Evolutionary conservation across 331 rosid genomes (phyloP), one percentile per base, ranked within the genome.

Genomic region (Rhamnella rubrinervis): DNA sequence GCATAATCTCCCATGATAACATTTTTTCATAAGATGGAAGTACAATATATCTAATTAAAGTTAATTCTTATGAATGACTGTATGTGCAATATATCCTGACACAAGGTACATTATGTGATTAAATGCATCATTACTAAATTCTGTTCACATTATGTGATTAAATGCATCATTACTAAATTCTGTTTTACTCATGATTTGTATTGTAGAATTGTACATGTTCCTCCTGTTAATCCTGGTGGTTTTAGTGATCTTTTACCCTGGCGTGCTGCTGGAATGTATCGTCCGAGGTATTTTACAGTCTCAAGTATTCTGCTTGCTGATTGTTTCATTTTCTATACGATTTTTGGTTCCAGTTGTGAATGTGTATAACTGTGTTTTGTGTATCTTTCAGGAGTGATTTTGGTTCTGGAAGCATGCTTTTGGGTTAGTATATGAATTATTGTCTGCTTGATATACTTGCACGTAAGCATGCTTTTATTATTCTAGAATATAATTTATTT

Each of bases 231-330:
- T 78, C 81, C 88, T 51, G 11, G 49, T 66, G 92, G 93, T 68
- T 86, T 85, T 67, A 75, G 87, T 68, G 92, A 89, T 84, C 82
- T 89, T 61, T 64, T 74, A 55, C 97, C 97, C 18, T 93, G 96
- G 50, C 87, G 93, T 55, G 82, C 81, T 31, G 97, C 97, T 72
- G 97, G 93, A 61, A 70, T 89, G 72, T 72, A 79, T 61, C 93
- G 92, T 56, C 51, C 81, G 55, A 82, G 97, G 96, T 91, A 84
- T 21, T 73, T 68, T 67, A 15, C 14, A 26, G 38, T 35, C 63
- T 11, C 57, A 10, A 49, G 31, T 66, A 49, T 72, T 41, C 28
- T 57, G 23, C 8, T 64, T 59, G 57, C 8, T 40, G 19, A 2
- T 35, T 6, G 7, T 14, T 2, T 71, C n/a, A 4, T 6, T 63